Evolutionary conservation across 495 filamentous ascomycete genomes (phyloP).

Genomic region (Cercophora sp.): DNA sequence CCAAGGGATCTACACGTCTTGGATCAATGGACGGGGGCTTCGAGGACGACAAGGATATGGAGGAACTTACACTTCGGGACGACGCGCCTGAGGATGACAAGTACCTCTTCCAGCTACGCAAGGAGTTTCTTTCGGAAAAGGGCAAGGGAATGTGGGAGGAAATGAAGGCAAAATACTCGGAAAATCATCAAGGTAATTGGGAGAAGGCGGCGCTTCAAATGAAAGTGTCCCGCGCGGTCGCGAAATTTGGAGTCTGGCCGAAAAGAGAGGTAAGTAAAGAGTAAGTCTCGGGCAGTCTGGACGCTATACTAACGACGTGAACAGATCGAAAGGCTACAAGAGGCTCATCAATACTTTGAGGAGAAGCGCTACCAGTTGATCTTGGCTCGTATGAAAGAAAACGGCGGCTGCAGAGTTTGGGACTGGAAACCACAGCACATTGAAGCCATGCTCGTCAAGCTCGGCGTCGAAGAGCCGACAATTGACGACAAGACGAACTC

Average conservation of each 20-base stretch:
- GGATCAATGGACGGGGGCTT: conserved; percentile 10
- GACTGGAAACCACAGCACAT: conserved; percentile 37
- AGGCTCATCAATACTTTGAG: conserved; percentile 30
- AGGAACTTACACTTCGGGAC: conserved; percentile 32
- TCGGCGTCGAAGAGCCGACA: conserved; percentile 29
- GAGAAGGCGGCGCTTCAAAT: conserved; percentile 46
- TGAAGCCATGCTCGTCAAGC: conserved; percentile 35
- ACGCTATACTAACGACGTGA: background rate
- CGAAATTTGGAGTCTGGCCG: conserved; percentile 44
- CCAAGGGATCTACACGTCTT: conserved; percentile 18
- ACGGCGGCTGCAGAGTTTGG: conserved; percentile 34
- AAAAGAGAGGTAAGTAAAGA: conserved; percentile 36
- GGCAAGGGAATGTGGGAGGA: conserved; percentile 52
- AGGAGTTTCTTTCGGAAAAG: conserved; percentile 39
- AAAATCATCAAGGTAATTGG: conserved; percentile 36
- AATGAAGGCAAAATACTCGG: conserved; percentile 43
- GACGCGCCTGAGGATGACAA: conserved; percentile 46
- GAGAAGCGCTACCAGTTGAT: conserved; percentile 31
- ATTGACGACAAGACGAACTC: conserved; percentile 28
- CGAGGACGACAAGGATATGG: conserved; percentile 14
- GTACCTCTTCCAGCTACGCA: conserved; percentile 40
- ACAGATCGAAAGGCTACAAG: conserved; percentile 27
- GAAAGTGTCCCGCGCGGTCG: conserved; percentile 44
- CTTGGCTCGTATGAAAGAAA: conserved; percentile 34
- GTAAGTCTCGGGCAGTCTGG: background rate